phyloP scores from a whole-genome alignment of 129 eudicot species.

The Lactuca saligna region DNA sequence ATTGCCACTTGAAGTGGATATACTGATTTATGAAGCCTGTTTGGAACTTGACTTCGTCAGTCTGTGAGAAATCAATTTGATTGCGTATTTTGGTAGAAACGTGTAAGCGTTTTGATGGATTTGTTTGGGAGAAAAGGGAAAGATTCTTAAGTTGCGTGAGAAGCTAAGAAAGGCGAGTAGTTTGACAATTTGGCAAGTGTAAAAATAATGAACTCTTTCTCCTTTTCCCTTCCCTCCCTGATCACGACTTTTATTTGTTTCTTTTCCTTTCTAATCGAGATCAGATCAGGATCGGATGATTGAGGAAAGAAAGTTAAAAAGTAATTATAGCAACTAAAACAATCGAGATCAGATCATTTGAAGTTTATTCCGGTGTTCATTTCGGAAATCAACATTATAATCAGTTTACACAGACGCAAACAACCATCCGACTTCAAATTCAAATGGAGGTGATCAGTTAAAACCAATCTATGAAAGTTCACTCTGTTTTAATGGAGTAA shows the following conservation, averaged over 20 bases:
- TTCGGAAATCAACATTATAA: neutral
- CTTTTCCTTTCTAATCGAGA: neutral
- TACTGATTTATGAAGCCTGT: neutral
- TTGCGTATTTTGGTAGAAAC: neutral
- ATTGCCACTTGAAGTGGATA: neutral
- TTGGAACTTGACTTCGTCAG: neutral
- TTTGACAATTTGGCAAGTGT: neutral
- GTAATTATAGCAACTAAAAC: neutral
- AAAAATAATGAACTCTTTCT: neutral
- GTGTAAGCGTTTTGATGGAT: neutral
- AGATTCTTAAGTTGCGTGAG: neutral
- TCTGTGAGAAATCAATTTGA: neutral
- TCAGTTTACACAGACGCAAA: neutral
- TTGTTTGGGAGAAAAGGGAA: neutral
- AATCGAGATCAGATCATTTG: neutral
- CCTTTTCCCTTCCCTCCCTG: neutral
- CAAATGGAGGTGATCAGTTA: neutral
- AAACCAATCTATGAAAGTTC: neutral
- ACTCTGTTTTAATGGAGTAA: neutral
- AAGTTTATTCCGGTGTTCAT: neutral
- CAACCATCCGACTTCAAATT: neutral
- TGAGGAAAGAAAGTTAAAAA: neutral
- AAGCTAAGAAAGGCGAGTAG: neutral
- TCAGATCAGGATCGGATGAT: neutral
- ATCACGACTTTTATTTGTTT: neutral